Evolutionary conservation across 2,329 filamentous ascomycete species (phyloP).

Genomic region (Drechslerella stenobrocha): DNA sequence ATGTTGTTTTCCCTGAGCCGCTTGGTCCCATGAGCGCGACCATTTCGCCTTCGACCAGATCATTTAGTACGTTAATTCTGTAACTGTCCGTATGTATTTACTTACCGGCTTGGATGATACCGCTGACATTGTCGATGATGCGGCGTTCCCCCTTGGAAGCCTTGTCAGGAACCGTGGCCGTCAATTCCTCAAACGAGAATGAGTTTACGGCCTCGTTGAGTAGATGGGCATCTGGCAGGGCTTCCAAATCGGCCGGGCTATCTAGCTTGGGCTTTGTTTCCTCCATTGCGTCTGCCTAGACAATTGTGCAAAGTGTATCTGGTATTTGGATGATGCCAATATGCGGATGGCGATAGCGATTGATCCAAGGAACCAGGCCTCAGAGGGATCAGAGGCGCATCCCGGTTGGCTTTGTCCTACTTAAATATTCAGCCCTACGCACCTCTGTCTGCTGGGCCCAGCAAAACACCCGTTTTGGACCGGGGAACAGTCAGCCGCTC

Average conservation of each 20-base stretch:
- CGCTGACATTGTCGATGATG: constrained; percentile 45
- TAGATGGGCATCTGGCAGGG: constrained; percentile 42
- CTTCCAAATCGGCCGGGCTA: constrained; percentile 28
- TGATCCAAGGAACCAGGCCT: no score
- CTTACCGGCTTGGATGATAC: constrained; percentile 43
- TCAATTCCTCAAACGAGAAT: constrained; percentile 29
- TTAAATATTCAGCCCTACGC: not conserved
- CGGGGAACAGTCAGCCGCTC: no score
- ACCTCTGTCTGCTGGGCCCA: not conserved
- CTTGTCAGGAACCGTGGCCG: constrained; percentile 27
- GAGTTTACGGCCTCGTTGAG: constrained; percentile 34
- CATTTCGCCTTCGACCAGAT: constrained; percentile 63
- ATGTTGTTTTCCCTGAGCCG: constrained; percentile 75
- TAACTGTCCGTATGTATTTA: not conserved
- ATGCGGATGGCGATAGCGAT: no score
- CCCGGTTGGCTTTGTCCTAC: no score
- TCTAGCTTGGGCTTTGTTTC: constrained; percentile 15
- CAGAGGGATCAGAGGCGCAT: no score
- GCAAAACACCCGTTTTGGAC: no score
- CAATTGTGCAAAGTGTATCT: not conserved
- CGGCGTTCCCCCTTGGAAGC: constrained; percentile 34
- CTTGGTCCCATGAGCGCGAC: constrained; percentile 80
- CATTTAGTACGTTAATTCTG: not conserved
- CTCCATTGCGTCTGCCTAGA: constrained; percentile 10
- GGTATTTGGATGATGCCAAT: no score